Evolutionary conservation across 2,329 filamentous ascomycete genomes (phyloP).

Genomic region (Colletotrichum sp.): DNA sequence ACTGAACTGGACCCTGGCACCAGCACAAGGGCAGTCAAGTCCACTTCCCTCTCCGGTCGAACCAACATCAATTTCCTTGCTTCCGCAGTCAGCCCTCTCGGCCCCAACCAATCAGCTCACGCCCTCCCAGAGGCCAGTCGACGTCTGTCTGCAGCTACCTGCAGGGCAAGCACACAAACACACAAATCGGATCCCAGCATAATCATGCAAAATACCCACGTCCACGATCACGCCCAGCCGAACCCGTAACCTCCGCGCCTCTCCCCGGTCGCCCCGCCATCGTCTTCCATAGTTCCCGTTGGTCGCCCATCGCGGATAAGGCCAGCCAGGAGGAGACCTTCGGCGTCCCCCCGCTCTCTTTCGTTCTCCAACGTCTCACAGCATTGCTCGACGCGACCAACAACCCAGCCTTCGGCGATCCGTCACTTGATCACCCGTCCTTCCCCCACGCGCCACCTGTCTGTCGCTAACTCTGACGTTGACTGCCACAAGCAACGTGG

Average conservation of each 20-base stretch:
- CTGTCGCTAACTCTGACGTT: background rate
- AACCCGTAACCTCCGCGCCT: background rate
- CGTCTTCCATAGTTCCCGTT: background rate
- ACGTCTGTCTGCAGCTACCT: slow-evolving; percentile 7
- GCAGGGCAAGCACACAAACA: slow-evolving; percentile 6
- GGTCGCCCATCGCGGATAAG: background rate
- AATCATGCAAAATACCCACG: background rate
- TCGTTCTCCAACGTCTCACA: background rate
- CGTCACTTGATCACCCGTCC: background rate
- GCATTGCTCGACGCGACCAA: background rate
- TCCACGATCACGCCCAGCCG: background rate
- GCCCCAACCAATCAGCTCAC: background rate
- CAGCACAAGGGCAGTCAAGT: background rate
- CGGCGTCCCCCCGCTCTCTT: background rate
- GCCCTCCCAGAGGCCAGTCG: background rate
- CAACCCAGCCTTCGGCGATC: background rate
- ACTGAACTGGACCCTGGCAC: background rate
- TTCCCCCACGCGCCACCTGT: background rate
- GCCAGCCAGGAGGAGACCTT: background rate
- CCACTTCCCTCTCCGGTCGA: background rate
- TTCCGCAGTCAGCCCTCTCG: background rate
- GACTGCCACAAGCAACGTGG: background rate
- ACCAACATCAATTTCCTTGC: background rate
- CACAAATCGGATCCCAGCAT: slow-evolving; percentile 8
- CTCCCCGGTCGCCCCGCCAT: background rate